A percentile compares a stretch with the other conserved stretches of the same genome.
Evolutionary conservation across 139 green algal species (phyloP).

Genomic region (Desmodesmus armatus): DNA sequence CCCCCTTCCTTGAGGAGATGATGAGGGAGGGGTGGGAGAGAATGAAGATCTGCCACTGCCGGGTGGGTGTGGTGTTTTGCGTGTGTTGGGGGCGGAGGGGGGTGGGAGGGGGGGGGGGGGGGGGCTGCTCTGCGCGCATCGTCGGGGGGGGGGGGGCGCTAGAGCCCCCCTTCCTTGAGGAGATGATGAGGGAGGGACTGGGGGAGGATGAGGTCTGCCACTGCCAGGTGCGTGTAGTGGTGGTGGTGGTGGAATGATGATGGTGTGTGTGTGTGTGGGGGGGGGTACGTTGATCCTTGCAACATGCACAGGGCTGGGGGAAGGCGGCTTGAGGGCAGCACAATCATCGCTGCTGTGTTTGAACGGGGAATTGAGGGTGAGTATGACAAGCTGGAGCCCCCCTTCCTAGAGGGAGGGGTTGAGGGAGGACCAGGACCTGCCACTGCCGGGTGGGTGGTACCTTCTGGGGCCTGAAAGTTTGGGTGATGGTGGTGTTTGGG

Average conservation of each 20-base stretch:
- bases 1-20: constrained; percentile 39
- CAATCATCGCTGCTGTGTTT: background rate
- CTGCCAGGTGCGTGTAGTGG: background rate
- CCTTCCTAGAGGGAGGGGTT: constrained; percentile 36
- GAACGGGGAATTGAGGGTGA: too few species aligned
- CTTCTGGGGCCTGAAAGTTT: too few species aligned
- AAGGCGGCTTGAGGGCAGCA: too few species aligned
- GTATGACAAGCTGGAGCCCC: constrained; percentile 21
- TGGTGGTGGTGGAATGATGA: too few species aligned
- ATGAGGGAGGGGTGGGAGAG: constrained; percentile 14
- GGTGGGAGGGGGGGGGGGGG: too few species aligned
- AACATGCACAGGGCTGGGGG: background rate
- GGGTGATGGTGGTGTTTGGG: background rate
- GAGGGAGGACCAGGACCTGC: background rate
- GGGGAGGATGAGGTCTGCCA: background rate
- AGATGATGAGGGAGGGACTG: constrained; percentile 22
- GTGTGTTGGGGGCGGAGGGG: too few species aligned
- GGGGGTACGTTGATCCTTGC: background rate
- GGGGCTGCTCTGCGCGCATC: background rate
- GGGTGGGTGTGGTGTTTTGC: too few species aligned
- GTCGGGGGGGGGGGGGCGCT: background rate
- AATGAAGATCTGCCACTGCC: background rate
- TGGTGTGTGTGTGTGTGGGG: too few species aligned
- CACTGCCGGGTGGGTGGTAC: background rate
- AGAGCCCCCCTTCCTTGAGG: constrained; percentile 43